Percentiles rank a stretch among this genome's conserved stretches.
These are phyloP conservation scores for Nymphaea colorata DNA, from an alignment of 164 flowering plant species.

Conservation along the genomic window DNA sequence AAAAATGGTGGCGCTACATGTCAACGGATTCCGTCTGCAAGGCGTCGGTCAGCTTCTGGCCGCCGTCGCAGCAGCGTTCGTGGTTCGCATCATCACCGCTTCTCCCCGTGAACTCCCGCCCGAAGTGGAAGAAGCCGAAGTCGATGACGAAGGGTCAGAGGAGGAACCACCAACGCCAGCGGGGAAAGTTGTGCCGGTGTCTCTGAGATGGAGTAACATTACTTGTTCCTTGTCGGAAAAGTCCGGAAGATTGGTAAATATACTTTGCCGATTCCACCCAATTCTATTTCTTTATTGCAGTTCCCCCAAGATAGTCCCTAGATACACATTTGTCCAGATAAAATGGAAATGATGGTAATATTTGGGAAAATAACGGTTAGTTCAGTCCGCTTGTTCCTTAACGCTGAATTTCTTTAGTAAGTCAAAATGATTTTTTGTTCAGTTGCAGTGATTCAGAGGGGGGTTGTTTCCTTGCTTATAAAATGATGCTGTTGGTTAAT, in stretches of 20 bases:
- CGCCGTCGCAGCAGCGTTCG: slow-evolving; percentile 70
- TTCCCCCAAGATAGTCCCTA: too few relatives aligned
- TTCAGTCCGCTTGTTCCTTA: too few relatives aligned
- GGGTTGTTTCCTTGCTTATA: not conserved
- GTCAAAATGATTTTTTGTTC: not conserved
- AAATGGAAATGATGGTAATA: too few relatives aligned
- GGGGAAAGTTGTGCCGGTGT: slow-evolving; percentile 53
- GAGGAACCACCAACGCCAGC: slow-evolving; percentile 16
- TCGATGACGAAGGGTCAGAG: slow-evolving; percentile 9
- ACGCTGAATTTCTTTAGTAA: too few relatives aligned
- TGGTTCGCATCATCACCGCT: slow-evolving; percentile 64
- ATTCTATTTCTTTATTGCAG: not conserved
- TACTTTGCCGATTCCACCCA: not conserved
- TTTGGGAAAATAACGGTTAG: too few relatives aligned
- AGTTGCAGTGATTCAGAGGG: not conserved
- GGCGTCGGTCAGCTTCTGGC: slow-evolving; percentile 69
- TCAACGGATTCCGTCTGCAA: slow-evolving; percentile 32
- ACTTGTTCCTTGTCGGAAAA: slow-evolving; percentile 70
- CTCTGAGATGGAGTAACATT: slow-evolving; percentile 71
- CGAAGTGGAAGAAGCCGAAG: slow-evolving; percentile 24
- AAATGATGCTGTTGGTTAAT: not conserved
- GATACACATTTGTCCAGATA: too few relatives aligned
- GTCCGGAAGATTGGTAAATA: slow-evolving; percentile 56
- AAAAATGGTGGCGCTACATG: slow-evolving; percentile 2
- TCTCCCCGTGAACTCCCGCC: slow-evolving; percentile 50